phyloP scores from a whole-genome alignment of 192 early-diverging fungal species.

The Dissophora globulifera region DNA sequence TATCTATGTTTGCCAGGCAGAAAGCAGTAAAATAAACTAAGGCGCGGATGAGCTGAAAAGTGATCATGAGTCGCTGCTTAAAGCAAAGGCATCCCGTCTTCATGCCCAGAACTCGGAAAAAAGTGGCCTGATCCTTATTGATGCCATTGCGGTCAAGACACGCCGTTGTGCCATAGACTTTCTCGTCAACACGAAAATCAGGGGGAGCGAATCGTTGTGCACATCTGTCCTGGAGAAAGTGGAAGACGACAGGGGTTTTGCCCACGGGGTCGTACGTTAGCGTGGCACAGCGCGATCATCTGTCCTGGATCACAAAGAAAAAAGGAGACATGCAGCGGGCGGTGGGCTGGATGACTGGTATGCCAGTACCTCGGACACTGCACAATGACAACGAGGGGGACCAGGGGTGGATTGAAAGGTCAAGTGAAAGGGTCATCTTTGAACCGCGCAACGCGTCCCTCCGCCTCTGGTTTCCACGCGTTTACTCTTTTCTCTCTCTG shows the following conservation, averaged over 20 bases:
- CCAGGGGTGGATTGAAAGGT: not conserved
- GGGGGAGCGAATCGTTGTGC: not conserved
- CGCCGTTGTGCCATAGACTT: too few species aligned
- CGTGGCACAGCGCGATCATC: conserved; percentile 1
- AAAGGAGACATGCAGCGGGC: not conserved
- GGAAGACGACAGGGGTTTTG: not conserved
- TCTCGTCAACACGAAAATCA: not conserved
- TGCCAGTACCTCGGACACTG: too few species aligned
- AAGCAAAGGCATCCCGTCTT: too few species aligned
- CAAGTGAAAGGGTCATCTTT: conserved; percentile 18
- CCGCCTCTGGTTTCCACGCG: not conserved
- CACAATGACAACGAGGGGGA: too few species aligned
- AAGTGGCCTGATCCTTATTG: conserved; percentile 10
- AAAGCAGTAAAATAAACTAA: too few species aligned
- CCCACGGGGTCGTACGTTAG: conserved; percentile 12
- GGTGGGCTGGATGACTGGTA: too few species aligned
- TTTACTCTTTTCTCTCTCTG: not conserved
- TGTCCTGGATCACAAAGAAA: conserved; percentile 1
- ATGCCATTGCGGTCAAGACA: not conserved
- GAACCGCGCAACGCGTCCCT: conserved; percentile 1
- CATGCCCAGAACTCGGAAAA: not conserved
- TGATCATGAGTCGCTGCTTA: too few species aligned
- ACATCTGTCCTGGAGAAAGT: not conserved
- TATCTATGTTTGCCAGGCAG: too few species aligned
- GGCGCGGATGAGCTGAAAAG: too few species aligned